Evolutionary conservation across 2,329 filamentous ascomycete genomes (phyloP).

Genomic region (Trichoderma breve): DNA sequence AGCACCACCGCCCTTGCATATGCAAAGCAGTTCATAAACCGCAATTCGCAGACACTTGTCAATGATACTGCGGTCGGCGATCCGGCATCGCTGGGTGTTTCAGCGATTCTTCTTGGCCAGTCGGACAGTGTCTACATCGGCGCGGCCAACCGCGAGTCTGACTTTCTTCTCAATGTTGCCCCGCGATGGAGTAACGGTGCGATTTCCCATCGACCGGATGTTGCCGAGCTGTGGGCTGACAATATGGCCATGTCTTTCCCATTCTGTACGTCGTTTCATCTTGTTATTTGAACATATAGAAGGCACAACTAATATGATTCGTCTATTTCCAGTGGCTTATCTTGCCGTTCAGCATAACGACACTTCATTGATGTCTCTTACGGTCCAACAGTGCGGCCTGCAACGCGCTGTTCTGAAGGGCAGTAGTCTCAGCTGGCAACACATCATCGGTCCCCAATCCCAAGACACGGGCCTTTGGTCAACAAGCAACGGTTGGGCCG

Average conservation of each 20-base stretch:
- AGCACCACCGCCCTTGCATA: slow-evolving; percentile 13
- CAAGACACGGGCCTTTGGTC: slow-evolving; percentile 23
- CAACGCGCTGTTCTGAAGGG: slow-evolving; percentile 20
- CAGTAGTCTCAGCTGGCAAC: slow-evolving; percentile 21
- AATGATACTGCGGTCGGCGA: slow-evolving; percentile 19
- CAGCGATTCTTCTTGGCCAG: slow-evolving; percentile 21
- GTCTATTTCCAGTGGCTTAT: background rate
- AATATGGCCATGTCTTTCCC: slow-evolving; percentile 24
- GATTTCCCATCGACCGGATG: slow-evolving; percentile 20
- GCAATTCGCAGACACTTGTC: slow-evolving; percentile 17
- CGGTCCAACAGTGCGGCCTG: slow-evolving; percentile 20
- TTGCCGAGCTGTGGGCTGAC: slow-evolving; percentile 22
- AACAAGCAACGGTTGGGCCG: slow-evolving; percentile 22
- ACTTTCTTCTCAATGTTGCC: slow-evolving; percentile 15
- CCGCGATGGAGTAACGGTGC: slow-evolving; percentile 20
- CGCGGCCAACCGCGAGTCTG: slow-evolving; percentile 18
- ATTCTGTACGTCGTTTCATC: slow-evolving; percentile 11
- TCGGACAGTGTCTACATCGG: slow-evolving; percentile 19
- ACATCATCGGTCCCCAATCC: slow-evolving; percentile 23
- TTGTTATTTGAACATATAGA: background rate
- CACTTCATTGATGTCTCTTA: slow-evolving; percentile 7
- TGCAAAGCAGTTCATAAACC: slow-evolving; percentile 20
- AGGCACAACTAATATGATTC: background rate
- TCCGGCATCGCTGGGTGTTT: slow-evolving; percentile 22
- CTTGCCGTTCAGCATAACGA: slow-evolving; percentile 19